These are phyloP conservation scores for Malassezia cuniculi DNA, from an alignment of 1,284 basidiomycete species.

Conservation along the genomic window DNA sequence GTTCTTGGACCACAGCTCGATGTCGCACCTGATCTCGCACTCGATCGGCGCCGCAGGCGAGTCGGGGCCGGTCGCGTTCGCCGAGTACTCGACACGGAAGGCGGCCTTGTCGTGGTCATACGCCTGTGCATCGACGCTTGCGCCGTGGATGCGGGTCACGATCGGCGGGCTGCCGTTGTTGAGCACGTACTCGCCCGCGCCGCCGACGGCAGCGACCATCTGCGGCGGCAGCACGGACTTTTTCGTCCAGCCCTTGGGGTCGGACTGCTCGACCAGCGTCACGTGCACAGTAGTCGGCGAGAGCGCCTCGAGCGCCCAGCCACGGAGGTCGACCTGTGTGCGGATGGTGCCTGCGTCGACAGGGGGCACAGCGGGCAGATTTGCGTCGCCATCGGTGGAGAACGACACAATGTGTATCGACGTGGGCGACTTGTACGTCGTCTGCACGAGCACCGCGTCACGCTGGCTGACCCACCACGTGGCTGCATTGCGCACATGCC, in stretches of 20 bases:
- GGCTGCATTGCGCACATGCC: conserved; percentile 26
- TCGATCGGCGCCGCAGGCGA: conserved; percentile 55
- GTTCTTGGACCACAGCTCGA: conserved; percentile 76
- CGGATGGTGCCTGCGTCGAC: conserved; percentile 66
- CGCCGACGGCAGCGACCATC: conserved; percentile 61
- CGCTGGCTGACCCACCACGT: conserved; percentile 52
- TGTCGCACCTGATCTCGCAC: conserved; percentile 84
- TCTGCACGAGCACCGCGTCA: conserved; percentile 78
- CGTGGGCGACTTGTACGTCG: conserved; percentile 82
- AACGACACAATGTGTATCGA: conserved; percentile 93
- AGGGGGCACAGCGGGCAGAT: conserved; percentile 64
- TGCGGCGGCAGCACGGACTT: conserved; percentile 82
- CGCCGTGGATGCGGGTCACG: conserved; percentile 67
- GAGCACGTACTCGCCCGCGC: conserved; percentile 81
- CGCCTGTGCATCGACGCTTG: conserved; percentile 58
- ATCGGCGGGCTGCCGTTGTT: conserved; percentile 86
- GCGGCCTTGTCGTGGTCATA: conserved; percentile 78
- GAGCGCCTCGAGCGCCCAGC: conserved; percentile 89
- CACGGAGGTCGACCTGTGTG: conserved; percentile 85
- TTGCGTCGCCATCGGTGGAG: conserved; percentile 72
- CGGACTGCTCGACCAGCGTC: conserved; percentile 88
- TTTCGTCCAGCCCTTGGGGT: conserved; percentile 92
- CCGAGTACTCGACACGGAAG: conserved; percentile 75
- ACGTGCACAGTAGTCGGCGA: conserved; percentile 89
- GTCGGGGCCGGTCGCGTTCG: conserved; percentile 30